These are phyloP conservation scores for Teratosphaeria pseudoeucalypti DNA, from an alignment of 2,329 filamentous ascomycete species.

Conservation along the genomic window DNA sequence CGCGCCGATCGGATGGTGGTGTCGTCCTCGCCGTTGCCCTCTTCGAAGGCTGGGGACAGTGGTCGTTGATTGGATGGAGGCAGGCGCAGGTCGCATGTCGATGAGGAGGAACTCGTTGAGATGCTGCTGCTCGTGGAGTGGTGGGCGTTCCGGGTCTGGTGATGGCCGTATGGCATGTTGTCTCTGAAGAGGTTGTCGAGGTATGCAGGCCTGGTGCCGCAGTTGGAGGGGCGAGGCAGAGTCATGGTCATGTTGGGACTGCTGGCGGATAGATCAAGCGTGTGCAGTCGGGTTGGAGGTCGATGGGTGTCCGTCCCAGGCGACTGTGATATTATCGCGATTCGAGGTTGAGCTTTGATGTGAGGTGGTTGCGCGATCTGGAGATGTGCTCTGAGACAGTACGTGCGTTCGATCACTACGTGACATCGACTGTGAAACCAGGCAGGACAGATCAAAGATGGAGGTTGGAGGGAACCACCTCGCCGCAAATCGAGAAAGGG, in stretches of 20 bases:
- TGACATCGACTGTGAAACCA: background rate
- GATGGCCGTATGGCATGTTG: slow-evolving; percentile 4
- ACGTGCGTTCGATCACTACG: background rate
- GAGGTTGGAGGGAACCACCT: background rate
- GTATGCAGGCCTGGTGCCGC: slow-evolving; percentile 19
- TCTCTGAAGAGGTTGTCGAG: slow-evolving; percentile 22
- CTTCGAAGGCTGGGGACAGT: slow-evolving; percentile 19
- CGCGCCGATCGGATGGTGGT: slow-evolving; percentile 4
- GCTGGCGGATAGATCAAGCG: background rate
- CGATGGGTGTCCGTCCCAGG: background rate
- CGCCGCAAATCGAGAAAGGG: background rate
- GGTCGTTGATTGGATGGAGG: slow-evolving; percentile 11
- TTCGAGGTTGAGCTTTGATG: background rate
- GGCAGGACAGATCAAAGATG: background rate
- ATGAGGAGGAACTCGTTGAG: slow-evolving; percentile 2
- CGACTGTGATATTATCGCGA: background rate
- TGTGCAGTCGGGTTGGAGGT: background rate
- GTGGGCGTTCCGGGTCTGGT: slow-evolving; percentile 8
- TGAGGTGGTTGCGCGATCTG: background rate
- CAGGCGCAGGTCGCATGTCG: slow-evolving; percentile 11
- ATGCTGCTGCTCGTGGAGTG: slow-evolving; percentile 21
- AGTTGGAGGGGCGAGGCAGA: slow-evolving; percentile 13
- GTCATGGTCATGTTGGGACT: slow-evolving; percentile 14
- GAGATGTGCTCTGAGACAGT: background rate
- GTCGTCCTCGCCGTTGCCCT: slow-evolving; percentile 10